These are phyloP conservation scores for Solanum medicagineum DNA, from an alignment of 257 asterid species.

Conservation along the genomic window DNA sequence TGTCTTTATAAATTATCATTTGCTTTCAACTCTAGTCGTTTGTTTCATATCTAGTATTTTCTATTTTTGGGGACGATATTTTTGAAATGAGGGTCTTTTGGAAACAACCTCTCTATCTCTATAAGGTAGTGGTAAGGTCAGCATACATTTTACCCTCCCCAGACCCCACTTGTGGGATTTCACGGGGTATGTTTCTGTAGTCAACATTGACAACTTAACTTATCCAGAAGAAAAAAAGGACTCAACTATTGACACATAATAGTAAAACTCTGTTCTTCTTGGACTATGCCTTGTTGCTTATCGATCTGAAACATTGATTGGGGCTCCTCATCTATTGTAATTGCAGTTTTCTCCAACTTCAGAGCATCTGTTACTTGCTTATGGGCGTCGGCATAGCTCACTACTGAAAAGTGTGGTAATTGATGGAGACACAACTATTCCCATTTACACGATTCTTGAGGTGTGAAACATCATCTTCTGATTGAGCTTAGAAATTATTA, in stretches of 20 bases:
- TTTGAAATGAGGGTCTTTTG: no score
- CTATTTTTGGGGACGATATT: no score
- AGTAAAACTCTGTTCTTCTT: background rate
- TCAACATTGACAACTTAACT: background rate
- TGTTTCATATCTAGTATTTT: no score
- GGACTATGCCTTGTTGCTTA: background rate
- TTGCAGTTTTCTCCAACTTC: slow-evolving; percentile 95
- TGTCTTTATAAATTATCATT: no score
- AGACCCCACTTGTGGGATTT: no score
- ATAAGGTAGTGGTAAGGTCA: no score
- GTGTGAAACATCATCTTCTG: slow-evolving; percentile 22
- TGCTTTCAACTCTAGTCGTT: no score
- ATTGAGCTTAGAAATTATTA: background rate
- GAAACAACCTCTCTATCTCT: no score
- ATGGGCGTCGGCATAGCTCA: slow-evolving; percentile 90
- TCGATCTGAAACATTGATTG: background rate
- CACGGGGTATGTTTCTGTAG: background rate
- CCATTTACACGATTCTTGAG: slow-evolving; percentile 85
- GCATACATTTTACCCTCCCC: no score
- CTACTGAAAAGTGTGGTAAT: slow-evolving; percentile 86
- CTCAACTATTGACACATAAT: background rate
- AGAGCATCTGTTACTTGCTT: slow-evolving; percentile 88
- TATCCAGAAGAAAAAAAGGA: background rate
- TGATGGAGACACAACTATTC: slow-evolving; percentile 76
- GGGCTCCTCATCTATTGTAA: background rate